Base-by-base conservation (phyloP, 176 grass and related monocot species). In the Phragmites australis region DNA sequence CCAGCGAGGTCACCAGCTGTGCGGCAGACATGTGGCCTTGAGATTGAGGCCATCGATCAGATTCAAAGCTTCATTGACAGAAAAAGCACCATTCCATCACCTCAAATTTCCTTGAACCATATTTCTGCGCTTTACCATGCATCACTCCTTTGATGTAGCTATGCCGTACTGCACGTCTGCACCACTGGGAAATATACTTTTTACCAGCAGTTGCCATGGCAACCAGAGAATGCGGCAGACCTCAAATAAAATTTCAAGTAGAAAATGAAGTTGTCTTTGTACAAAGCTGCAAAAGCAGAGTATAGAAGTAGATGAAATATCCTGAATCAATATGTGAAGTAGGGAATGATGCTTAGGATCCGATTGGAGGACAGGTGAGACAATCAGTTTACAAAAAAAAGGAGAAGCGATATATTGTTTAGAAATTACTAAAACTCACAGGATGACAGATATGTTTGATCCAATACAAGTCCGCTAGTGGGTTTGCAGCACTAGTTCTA, bases 1-100 rank as follows among this genome's bases (percentile, higher is more conserved):
- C 76, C 6, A 65, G 72, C 1, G 82, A 93, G 77, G 63, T 64
- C 17, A 75, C 70, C 9, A 69, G 69, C 70, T 83, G 78, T 14
- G 48, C 61, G 2, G 61, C n/a, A n/a, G 79, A 82, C 79, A 70
- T 77, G 65, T 92, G 94, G 92, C 55, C 65, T 43, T 85, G 74
- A 62, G 72, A 83, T 61, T 51, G 82, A 46, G 26, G 12, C 14
- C 23, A 63, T 41, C 53, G 66, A 45, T 68, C 47, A 44, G 37
- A 30, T 21, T 76, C 40, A 5, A 68, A 57, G 10, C 18, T 53
- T 53, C 23, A 43, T 14, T 12, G 8, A 6, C 16, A 56, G 5
- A 71, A 79, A 73, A 71, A 73, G 3, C 41, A 62, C 2, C 32
- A 62, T 26, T 50, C 50, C 21, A n/a, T 30, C 29, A 30, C 74